phyloP scores from a whole-genome alignment of 1,284 basidiomycete species.

The Ganoderma resinaceum region DNA sequence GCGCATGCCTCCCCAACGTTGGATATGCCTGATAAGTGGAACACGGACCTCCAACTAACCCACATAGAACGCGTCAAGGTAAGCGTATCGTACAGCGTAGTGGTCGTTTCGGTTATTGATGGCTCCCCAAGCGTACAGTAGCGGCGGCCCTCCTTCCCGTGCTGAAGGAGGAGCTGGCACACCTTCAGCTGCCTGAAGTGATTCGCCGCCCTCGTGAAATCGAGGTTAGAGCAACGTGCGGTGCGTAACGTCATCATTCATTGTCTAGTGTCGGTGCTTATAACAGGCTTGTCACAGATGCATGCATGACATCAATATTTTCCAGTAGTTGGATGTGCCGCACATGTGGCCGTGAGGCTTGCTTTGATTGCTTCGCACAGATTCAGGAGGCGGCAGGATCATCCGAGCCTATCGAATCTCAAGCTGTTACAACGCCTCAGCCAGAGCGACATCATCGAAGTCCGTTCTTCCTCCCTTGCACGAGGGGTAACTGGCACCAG shows the following conservation, averaged over 20 bases:
- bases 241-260: constrained; percentile 50
- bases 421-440: constrained; percentile 33
- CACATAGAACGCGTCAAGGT: constrained; percentile 71
- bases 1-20: constrained; percentile 62
- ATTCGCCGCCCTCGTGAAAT: constrained; percentile 79
- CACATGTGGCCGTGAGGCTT: constrained; percentile 7
- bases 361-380: neutral
- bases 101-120: neutral
- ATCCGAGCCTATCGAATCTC: neutral
- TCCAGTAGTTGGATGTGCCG: constrained; percentile 11
- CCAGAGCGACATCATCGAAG: constrained; percentile 71
- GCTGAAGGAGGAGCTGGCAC: constrained; percentile 72
- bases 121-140: constrained; percentile 61
- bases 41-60: constrained; percentile 53
- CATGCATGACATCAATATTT: constrained; percentile 8
- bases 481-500: constrained; percentile 70
- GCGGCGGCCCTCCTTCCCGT: constrained; percentile 74
- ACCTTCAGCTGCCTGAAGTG: constrained; percentile 64
- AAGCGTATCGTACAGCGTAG: constrained; percentile 8
- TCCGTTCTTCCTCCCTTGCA: constrained; percentile 77
- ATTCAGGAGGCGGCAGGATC: neutral
- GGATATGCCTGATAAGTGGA: constrained; percentile 74
- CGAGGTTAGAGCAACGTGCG: constrained; percentile 84
- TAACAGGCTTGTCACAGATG: neutral
- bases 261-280: constrained; percentile 2